Base-by-base conservation (phyloP, 805 yeast genomes). In the Hanseniaspora lindneri region DNA sequence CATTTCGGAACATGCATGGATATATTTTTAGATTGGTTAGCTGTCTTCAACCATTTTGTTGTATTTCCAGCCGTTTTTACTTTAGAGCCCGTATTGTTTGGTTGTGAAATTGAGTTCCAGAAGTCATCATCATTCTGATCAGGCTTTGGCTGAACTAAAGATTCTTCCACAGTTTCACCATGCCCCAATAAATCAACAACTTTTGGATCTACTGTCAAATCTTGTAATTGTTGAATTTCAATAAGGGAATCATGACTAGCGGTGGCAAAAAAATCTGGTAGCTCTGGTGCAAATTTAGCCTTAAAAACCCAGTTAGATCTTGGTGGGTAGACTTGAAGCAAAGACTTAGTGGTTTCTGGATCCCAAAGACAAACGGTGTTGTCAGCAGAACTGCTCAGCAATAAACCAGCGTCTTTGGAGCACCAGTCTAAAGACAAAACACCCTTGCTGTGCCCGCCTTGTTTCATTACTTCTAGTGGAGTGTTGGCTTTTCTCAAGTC, bases 361-460 rank as follows among this genome's bases (percentile, higher is more conserved):
- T 92, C 86, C 98, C 98, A 92, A 56, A 92, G 68, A 53, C 79
- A 66, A 4, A 94, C 85, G 28, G 85, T 69, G 62, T 87, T 87
- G 65, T 92, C 98, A 58, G 85, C 83, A 52, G 96, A 96, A 61
- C 89, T 76, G n/a, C 96, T 84, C 37, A 92, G 67, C 56, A 92
- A 70, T 54, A 92, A 70, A 43, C 71, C 71, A 42, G 84, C 76
- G 63, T 92, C 99, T 56, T 78, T 80, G 40, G 69, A 64, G 65
- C 96, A 86, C 99, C 99, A 92, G 62, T 92, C 96, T 49, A 92
- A 67, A 8, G 95, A 83, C 47, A 89, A 65, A 17, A 92, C 79
- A 33, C 97, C 98, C 65, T 83, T 82, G 42, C 77, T 74, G 63
- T 89, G 97, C 49, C 96, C 96, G 25, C 62, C 52, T 10, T 58